Conservation (phyloP, 192 early-diverging fungal species). For the Backusella westeae region DNA sequence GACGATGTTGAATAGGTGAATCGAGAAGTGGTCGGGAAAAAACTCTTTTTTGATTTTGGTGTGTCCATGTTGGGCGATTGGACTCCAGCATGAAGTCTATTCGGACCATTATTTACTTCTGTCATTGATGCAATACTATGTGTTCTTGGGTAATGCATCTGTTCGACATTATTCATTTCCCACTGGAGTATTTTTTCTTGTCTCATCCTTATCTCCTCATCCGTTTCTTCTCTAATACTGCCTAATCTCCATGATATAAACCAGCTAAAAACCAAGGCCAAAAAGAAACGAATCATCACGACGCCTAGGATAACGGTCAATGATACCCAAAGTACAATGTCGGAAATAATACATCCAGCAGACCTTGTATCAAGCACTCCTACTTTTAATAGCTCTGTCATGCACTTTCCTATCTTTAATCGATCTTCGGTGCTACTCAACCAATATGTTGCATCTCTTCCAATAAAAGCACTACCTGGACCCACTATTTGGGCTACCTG, state of each 20-base stretch:
- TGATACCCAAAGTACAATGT: constrained; percentile 80
- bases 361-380: constrained; percentile 79
- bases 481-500: constrained; percentile 40
- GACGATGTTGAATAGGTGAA: constrained; percentile 29
- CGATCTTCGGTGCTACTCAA: constrained; percentile 47
- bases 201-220: constrained; percentile 42
- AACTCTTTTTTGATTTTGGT: constrained; percentile 46
- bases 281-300: constrained; percentile 67
- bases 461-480: constrained; percentile 43
- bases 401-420: constrained; percentile 62
- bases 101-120: neutral
- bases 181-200: constrained; percentile 41
- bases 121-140: constrained; percentile 46
- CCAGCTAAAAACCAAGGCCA: constrained; percentile 83
- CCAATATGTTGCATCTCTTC: constrained; percentile 51
- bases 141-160: constrained; percentile 53
- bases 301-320: constrained; percentile 67
- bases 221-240: constrained; percentile 64
- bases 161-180: constrained; percentile 41
- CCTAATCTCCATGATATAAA: constrained; percentile 76
- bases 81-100: neutral
- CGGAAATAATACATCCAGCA: constrained; percentile 79
- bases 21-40: constrained; percentile 34
- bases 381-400: constrained; percentile 76
- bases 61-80: constrained; percentile 5